Conservation (phyloP, 129 eudicot species). For the carrot (Daucus carota) region DNA sequence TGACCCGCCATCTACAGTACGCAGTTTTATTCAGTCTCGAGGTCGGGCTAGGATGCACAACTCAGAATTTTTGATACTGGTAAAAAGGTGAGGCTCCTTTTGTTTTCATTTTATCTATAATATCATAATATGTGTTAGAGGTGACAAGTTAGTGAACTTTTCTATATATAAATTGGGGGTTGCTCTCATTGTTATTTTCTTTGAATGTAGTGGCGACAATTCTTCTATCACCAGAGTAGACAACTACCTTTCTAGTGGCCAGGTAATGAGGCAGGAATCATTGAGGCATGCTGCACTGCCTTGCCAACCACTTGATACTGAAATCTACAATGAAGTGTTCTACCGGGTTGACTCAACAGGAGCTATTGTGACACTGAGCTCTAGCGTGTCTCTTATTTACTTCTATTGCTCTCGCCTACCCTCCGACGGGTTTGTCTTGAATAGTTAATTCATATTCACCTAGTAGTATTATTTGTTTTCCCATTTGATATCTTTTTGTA, state of each 20-base stretch:
- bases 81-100: slow-evolving; percentile 38
- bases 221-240: slow-evolving; percentile 34
- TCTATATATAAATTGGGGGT: background rate
- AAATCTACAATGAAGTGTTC: slow-evolving; percentile 28
- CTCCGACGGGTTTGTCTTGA: slow-evolving; percentile 61
- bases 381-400: slow-evolving; percentile 57
- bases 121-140: background rate
- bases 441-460: background rate
- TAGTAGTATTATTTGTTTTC: background rate
- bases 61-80: slow-evolving; percentile 64
- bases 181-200: background rate
- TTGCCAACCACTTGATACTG: slow-evolving; percentile 42
- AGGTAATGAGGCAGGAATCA: slow-evolving; percentile 59
- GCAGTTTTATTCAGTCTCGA: slow-evolving; percentile 93
- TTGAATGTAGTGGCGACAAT: slow-evolving; percentile 45
- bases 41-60: slow-evolving; percentile 93
- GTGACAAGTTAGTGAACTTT: background rate
- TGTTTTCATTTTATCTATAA: background rate
- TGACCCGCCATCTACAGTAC: slow-evolving; percentile 65
- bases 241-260: slow-evolving; percentile 54
- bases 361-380: slow-evolving; percentile 55
- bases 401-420: slow-evolving; percentile 87
- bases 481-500: background rate
- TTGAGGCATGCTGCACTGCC: slow-evolving; percentile 64
- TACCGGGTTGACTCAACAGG: slow-evolving; percentile 70